Base-by-base conservation (phyloP, 1,284 basidiomycete genomes). In the Malassezia nana region DNA sequence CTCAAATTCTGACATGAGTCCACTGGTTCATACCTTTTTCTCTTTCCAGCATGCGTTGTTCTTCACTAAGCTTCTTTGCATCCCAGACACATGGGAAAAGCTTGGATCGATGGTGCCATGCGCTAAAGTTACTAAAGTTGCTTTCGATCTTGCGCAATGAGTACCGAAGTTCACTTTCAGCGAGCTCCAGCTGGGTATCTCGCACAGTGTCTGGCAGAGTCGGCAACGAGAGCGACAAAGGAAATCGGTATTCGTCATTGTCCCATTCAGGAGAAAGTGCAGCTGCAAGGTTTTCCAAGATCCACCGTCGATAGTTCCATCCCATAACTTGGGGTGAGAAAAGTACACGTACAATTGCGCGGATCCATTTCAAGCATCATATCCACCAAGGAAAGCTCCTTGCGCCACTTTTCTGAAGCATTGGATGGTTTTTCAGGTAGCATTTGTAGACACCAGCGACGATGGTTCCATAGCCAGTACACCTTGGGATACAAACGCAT, bases 81-180 rank as follows among this genome's bases (percentile, higher is more conserved):
- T 78, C 78, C 87, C 87, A 91, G 6, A 88, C 68, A 3, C 78
- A 79, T 0, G 79, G 75, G 15, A 89, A 78, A 1, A 91, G 79
- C 74, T 92, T 91, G 2, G 89, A 87, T 24, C 94, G 82, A 64
- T 92, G 89, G 75, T 99, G 94, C 94, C 94, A 99, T 15, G 94
- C 94, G 55, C 88, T 92, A 74, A 95, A 98, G 74, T 99, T 98
- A 43, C 87, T 91, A 70, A 98, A 94, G 74, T 89, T 95, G 48
- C 84, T 78, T 73, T 89, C 85, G 63, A 99, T 98, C 78, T 96
- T 95, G 57, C 80, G 80, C 43, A 82, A 83, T 2, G 92, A 92
- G 41, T 65, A 74, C 1, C 48, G 42, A 7, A 74, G 56, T 45
- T 74, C 69, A 0, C 25, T 41, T 9, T 59, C 30, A 0, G 69